Evolutionary conservation across 495 filamentous ascomycete species (phyloP), one percentile per base, ranked within the genome.

Genomic region (Aspergillus saccharolyticus): DNA sequence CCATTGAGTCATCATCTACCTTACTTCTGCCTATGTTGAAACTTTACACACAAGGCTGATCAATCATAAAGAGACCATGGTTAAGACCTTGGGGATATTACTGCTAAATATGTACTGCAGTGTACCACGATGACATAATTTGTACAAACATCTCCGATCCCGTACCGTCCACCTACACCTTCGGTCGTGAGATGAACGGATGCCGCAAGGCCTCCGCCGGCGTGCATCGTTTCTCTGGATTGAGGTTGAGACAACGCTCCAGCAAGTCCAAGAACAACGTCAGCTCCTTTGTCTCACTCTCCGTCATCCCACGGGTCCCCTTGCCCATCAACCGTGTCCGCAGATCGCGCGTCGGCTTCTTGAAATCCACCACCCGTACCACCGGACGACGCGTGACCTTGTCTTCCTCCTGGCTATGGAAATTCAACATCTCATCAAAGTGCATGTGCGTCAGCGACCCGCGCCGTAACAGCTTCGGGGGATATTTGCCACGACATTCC

Each of bases 401-500:
- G 68, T 97, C 93, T 66, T 86, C 83, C 69, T 97, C 92, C 4
- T 86, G 75, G 68, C 90, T 94, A 66, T 86, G 77, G 71, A 98
- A 97, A 65, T 92, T 92, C 52, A 88, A 79, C 70, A 87, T 75
- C 45, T 94, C 87, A 68, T 96, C 91, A 66, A 96, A 97, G 74
- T 97, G 90, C 63, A 85, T 73, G 44, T 78, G 74, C 1, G 85
- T 80, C 58, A 93, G 78, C 33, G 89, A 77, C 9, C 90, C 89
- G 44, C 86, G 87, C 46, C 88, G 89, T 52, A 96, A 84, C 50
- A 96, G 75, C 74, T 96, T 96, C 42, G 85, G 84, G 56, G 86
- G 90, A 65, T 96, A 87, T 70, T 92, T 96, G 70, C 95, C 94
- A 43, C 95, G 86, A 63, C 91, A 93, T 67, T 97, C 95, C 86